Base-by-base conservation (phyloP, 352 stramenopile species). In the Thalassiosira hispida region DNA sequence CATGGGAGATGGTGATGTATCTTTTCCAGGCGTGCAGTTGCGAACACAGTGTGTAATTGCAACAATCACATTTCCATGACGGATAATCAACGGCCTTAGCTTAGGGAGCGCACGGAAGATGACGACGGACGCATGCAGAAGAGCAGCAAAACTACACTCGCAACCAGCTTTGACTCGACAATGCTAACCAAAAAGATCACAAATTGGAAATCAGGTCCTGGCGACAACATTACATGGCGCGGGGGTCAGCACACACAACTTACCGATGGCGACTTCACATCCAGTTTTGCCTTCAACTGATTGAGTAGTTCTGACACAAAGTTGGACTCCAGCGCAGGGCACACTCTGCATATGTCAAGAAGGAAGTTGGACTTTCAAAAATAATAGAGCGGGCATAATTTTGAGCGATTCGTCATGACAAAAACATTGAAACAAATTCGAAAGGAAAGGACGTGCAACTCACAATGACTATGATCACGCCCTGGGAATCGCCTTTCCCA, bases 301-400 rank as follows among this genome's bases (percentile, higher is more conserved):
- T 56, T 40, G 20, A 92, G 59, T 20, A 92, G 16, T 40, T 75
- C 51, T 18, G 25, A 61, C 22, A 76, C 66, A 33, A 93, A 79
- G 23, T 70, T 66, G 14, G 81, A 62, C 16, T 71, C 53, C 42
- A 89, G 57, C 22, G 83, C 65, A 40, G 85, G 78, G 68, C 87
- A 89, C 18, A 56, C 40, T 59, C 77, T 47, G 49, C 72, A 86
- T 16, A 88, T 27, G 63, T 93, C 76, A 12, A 93, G 68, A 18
- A 93, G 59, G 81, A 92, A 92, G 20, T 86, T 87, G 16, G 61
- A 72, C n/a, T n/a, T n/a, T n/a, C n/a, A n/a, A n/a, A n/a, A n/a
- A n/a, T n/a, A n/a, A n/a, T n/a, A n/a, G n/a, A n/a, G n/a, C n/a
- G n/a, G n/a, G n/a, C n/a, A n/a, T n/a, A n/a, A n/a, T n/a, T 38